phyloP scores from a whole-genome alignment of 768 basidiomycete species.

The Boletus fagicola region DNA sequence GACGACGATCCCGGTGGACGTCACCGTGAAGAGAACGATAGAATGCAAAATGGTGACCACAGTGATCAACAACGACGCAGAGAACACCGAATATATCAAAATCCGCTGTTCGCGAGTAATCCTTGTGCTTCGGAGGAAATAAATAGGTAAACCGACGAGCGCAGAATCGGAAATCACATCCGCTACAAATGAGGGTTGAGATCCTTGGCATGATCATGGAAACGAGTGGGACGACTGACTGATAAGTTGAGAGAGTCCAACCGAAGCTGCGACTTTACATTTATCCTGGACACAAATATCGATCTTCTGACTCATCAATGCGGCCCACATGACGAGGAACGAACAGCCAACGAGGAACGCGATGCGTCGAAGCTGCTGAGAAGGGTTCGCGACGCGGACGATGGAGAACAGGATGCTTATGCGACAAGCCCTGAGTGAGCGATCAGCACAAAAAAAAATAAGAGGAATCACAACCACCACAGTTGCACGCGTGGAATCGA shows the following conservation, averaged over 20 bases:
- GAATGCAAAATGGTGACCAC: conserved; percentile 22
- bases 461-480: no score
- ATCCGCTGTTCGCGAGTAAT: conserved; percentile 15
- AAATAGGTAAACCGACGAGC: conserved; percentile 21
- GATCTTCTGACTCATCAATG: conserved; percentile 15
- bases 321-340: conserved; percentile 28
- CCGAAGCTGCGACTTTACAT: conserved; percentile 3
- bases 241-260: conserved; percentile 20
- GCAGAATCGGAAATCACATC: conserved; percentile 18
- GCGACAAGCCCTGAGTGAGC: conserved; percentile 20
- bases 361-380: conserved; percentile 4
- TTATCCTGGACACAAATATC: not conserved
- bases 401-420: conserved; percentile 27
- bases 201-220: not conserved
- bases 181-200: conserved; percentile 8
- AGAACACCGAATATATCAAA: conserved; percentile 20
- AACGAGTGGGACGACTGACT: conserved; percentile 12
- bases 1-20: conserved; percentile 7
- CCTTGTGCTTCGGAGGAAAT: conserved; percentile 3
- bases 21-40: not conserved
- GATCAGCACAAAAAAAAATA: conserved; percentile 3
- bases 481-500: no score
- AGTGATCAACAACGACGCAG: conserved; percentile 19
- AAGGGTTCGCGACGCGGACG: conserved; percentile 17
- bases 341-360: conserved; percentile 5